A percentile compares a stretch with the other conserved stretches of the same genome.
Evolutionary conservation across 169 alveolate genomes (phyloP).

Genomic region (Plasmodium berghei): DNA sequence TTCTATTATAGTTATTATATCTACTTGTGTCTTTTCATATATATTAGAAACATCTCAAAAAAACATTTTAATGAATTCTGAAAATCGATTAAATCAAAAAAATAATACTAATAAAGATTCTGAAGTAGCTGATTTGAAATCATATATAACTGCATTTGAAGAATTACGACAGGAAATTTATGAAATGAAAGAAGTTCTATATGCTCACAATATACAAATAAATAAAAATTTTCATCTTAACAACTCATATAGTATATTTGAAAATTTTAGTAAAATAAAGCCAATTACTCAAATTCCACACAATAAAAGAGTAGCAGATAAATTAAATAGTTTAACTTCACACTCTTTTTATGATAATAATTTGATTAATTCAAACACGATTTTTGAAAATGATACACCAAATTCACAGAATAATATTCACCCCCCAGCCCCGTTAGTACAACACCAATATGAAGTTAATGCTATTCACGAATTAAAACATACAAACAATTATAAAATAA

Average conservation of each 20-base stretch:
- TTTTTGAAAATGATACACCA: not conserved
- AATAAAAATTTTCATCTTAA: constrained; percentile 35
- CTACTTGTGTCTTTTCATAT: constrained; percentile 45
- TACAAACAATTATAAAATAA: not conserved
- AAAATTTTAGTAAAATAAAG: constrained; percentile 42
- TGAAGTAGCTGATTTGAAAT: constrained; percentile 24
- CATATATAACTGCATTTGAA: constrained; percentile 59
- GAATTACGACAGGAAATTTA: constrained; percentile 56
- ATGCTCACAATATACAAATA: constrained; percentile 41
- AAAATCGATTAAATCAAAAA: constrained; percentile 13
- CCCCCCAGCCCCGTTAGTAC: not conserved
- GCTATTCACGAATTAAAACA: constrained; percentile 31
- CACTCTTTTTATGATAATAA: constrained; percentile 17
- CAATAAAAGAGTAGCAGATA: constrained; percentile 26
- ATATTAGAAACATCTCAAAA: constrained; percentile 61
- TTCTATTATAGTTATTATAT: constrained; percentile 21
- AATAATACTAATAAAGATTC: constrained; percentile 14
- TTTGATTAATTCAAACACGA: not conserved
- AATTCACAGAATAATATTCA: not conserved
- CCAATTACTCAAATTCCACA: constrained; percentile 15
- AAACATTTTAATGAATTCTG: constrained; percentile 11
- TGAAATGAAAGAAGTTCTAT: constrained; percentile 65
- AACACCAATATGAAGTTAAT: constrained; percentile 42
- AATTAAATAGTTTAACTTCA: constrained; percentile 24
- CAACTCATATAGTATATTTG: constrained; percentile 40